A percentile compares a stretch with the other conserved stretches of the same genome.
These are phyloP conservation scores for Moesziomyces sp. DNA, from an alignment of 1,284 basidiomycete genomes.

Conservation along the genomic window DNA sequence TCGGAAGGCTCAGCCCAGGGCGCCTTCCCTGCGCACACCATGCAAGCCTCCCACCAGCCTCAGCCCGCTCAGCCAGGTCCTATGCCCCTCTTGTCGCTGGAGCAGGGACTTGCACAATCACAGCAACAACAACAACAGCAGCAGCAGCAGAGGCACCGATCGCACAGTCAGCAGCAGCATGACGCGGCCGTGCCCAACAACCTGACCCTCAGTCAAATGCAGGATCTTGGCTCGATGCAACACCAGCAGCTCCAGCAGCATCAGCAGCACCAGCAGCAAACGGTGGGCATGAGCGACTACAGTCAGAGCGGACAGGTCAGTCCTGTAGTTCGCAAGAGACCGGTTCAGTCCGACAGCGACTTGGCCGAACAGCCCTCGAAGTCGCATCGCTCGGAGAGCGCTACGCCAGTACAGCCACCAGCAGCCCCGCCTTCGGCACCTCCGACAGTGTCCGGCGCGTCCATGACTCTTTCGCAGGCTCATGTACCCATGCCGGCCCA, in stretches of 20 bases:
- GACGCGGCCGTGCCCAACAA: conserved; percentile 13
- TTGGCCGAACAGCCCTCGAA: conserved; percentile 40
- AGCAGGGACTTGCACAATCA: conserved; percentile 16
- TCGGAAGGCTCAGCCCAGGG: conserved; percentile 13
- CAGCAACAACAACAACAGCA: conserved; percentile 20
- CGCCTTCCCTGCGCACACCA: conserved; percentile 10
- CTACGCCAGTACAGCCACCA: conserved; percentile 40
- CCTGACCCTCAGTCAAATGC: conserved; percentile 35
- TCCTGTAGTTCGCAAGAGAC: conserved; percentile 42
- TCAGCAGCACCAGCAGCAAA: neutral
- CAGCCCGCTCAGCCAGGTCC: conserved; percentile 11
- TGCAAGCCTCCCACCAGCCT: conserved; percentile 12
- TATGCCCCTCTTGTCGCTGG: conserved; percentile 17
- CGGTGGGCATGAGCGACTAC: conserved; percentile 5
- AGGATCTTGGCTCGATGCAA: conserved; percentile 1
- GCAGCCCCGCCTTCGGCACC: conserved; percentile 40
- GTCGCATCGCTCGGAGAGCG: conserved; percentile 37
- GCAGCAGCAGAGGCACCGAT: conserved; percentile 4
- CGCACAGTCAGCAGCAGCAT: conserved; percentile 8
- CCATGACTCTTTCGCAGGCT: conserved; percentile 10
- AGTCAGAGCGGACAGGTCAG: conserved; percentile 30
- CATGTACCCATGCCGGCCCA: conserved; percentile 26
- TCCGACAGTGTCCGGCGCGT: conserved; percentile 12
- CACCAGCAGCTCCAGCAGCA: conserved; percentile 20
- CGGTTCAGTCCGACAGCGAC: conserved; percentile 41